Conservation (phyloP, 345 rosid genomes). For the Physaria fendleri region DNA sequence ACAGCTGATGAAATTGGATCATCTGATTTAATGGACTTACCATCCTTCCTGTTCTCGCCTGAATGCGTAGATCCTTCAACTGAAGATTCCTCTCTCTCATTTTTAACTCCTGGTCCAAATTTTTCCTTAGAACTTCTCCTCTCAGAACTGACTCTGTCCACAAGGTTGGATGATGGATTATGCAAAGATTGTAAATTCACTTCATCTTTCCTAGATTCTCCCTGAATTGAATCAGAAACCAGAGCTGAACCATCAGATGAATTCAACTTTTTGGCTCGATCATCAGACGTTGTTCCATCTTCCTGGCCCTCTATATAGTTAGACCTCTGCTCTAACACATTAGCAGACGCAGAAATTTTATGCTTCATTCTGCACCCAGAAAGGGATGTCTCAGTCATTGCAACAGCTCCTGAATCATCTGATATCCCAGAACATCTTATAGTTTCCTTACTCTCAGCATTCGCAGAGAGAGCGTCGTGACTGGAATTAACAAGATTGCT, state of each 20-base stretch:
- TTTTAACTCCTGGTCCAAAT: constrained; percentile 29
- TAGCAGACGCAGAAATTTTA: constrained; percentile 31
- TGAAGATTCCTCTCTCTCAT: constrained; percentile 24
- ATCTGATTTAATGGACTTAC: constrained; percentile 35
- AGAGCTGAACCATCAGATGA: constrained; percentile 34
- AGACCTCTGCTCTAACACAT: constrained; percentile 33
- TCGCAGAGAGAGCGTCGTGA: constrained; percentile 55
- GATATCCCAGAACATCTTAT: constrained; percentile 36
- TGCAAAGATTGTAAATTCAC: constrained; percentile 23
- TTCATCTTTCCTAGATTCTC: constrained; percentile 35
- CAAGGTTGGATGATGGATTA: constrained; percentile 11
- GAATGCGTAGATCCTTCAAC: constrained; percentile 29
- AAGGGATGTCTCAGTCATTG: constrained; percentile 29
- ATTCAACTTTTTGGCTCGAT: constrained; percentile 39
- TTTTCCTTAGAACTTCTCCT: constrained; percentile 23
- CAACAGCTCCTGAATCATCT: constrained; percentile 38
- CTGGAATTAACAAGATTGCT: constrained; percentile 50
- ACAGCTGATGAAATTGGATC: constrained; percentile 36
- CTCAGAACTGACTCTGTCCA: constrained; percentile 11
- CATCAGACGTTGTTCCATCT: constrained; percentile 23
- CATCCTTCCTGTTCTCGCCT: constrained; percentile 33
- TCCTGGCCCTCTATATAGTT: constrained; percentile 44
- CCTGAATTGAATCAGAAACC: constrained; percentile 38
- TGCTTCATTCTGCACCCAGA: constrained; percentile 28
- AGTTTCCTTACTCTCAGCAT: constrained; percentile 54